A percentile compares a stretch with the other conserved stretches of the same genome.
phyloP scores from a whole-genome alignment of 1,139 yeast genomes.

The Pichia sp. region DNA sequence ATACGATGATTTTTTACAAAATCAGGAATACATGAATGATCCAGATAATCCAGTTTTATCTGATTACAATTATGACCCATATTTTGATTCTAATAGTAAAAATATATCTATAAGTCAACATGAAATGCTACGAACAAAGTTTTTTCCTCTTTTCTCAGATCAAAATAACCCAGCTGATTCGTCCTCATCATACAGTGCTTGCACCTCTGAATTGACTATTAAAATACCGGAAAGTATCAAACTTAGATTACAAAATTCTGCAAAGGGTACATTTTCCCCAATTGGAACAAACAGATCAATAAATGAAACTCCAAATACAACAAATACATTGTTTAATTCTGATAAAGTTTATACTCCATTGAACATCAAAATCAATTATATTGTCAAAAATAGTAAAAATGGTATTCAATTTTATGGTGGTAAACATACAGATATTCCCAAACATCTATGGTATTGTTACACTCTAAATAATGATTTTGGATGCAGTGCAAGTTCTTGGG shows the following conservation, averaged over 20 bases:
- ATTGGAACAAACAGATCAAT: slow-evolving; percentile 29
- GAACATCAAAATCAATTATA: slow-evolving; percentile 62
- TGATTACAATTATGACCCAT: slow-evolving; percentile 36
- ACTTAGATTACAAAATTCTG: slow-evolving; percentile 51
- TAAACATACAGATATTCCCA: slow-evolving; percentile 32
- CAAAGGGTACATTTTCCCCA: slow-evolving; percentile 43
- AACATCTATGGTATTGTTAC: slow-evolving; percentile 69
- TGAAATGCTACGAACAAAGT: slow-evolving; percentile 57
- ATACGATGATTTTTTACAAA: slow-evolving; percentile 42
- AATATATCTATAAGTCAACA: slow-evolving; percentile 50
- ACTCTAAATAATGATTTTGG: slow-evolving; percentile 76
- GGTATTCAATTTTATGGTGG: slow-evolving; percentile 73
- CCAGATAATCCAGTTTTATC: slow-evolving; percentile 25
- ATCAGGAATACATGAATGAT: slow-evolving; percentile 30
- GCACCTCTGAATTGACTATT: slow-evolving; percentile 67
- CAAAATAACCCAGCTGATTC: slow-evolving; percentile 64
- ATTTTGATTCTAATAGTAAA: slow-evolving; percentile 39
- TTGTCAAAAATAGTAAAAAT: slow-evolving; percentile 56
- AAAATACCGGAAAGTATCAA: slow-evolving; percentile 66
- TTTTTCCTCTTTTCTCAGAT: slow-evolving; percentile 56
- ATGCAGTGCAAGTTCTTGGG: slow-evolving; percentile 87
- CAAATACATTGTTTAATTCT: slow-evolving; percentile 32
- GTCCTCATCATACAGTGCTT: slow-evolving; percentile 30
- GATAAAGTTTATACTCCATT: slow-evolving; percentile 62
- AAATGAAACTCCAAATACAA: slow-evolving; percentile 34